Base-by-base conservation (phyloP, 1,284 basidiomycete genomes). In the Sphagnurus paluster region DNA sequence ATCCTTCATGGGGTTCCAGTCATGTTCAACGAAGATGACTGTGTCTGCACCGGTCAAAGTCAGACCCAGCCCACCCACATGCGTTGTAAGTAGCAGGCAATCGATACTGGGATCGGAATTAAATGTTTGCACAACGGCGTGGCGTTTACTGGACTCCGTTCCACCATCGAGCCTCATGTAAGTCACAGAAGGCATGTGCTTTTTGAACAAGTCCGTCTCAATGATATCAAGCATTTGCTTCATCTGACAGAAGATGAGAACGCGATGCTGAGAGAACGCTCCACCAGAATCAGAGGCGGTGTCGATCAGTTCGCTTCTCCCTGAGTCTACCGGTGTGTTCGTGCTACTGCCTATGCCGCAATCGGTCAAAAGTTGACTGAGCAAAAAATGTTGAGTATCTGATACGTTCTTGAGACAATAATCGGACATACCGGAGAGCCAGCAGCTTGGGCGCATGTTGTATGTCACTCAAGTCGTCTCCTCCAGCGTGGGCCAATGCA, bases 1-100 rank as follows among this genome's bases (percentile, higher is more conserved):
- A 70, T 99, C 97, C 68, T 98, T 98, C 94, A 97, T 98, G 14
- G 97, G 97, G 66, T 99, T 99, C 97, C 97, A 99, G 66, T 99
- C 97, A 65, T 99, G 97, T 66, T 99, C 97, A 39, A 99, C 93
- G 60, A 99, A 99, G 54, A 99, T 98, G 55, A 99, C 97, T 1
- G 97, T 99, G 66, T 99, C 97, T 7, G 97, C 97, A 19, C 97
- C 96, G 0, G 97, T 99, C 55, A 99, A 72, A 16, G 97, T 99
- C 56, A 99, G 70, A 1, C 97, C 97, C 10, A 99, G 74, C 4
- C 97, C 97, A 50, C 97, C 97, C 37, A 99, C 96, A 54, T 94
- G 92, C 0, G 97, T 99, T 0, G 97, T 99, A 49, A 99, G 76
- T 14, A 99, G 76, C 17, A 99, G 74, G 53, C 94, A 96, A 65